phyloP scores from a whole-genome alignment of 306 rosid genomes.

The Ochetophila trinervis region DNA sequence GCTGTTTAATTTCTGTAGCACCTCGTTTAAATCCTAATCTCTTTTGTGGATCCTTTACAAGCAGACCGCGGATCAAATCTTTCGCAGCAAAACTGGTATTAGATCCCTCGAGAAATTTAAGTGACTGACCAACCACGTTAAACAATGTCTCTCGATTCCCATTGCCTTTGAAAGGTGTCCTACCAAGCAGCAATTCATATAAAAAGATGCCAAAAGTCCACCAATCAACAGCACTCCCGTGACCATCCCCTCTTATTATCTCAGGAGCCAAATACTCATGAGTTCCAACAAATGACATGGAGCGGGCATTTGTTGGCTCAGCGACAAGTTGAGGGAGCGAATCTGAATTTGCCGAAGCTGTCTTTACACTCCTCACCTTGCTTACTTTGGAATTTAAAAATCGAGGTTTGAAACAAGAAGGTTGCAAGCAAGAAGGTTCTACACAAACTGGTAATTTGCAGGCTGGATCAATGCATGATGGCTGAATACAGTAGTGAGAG shows the following conservation, averaged over 20 bases:
- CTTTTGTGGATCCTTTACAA: conserved; percentile 53
- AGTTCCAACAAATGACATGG: conserved; percentile 64
- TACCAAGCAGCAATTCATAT: conserved; percentile 50
- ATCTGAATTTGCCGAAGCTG: conserved; percentile 24
- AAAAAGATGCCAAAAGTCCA: conserved; percentile 63
- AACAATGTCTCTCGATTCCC: conserved; percentile 55
- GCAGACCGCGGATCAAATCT: conserved; percentile 50
- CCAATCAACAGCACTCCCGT: conserved; percentile 71
- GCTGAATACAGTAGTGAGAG: conserved; percentile 49
- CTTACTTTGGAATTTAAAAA: conserved; percentile 30
- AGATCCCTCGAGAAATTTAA: conserved; percentile 46
- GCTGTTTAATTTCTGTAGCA: conserved; percentile 57
- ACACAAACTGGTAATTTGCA: conserved; percentile 52
- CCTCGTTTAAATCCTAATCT: conserved; percentile 56
- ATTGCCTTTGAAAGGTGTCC: conserved; percentile 56
- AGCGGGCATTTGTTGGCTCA: conserved; percentile 56
- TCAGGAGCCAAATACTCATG: conserved; percentile 65
- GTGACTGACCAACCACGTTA: conserved; percentile 51
- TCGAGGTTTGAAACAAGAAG: conserved; percentile 53
- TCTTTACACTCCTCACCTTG: conserved; percentile 31
- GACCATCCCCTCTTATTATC: conserved; percentile 63
- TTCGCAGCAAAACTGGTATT: conserved; percentile 44
- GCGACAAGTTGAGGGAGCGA: conserved; percentile 46
- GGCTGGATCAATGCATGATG: conserved; percentile 51
- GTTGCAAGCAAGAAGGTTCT: conserved; percentile 54